Base-by-base conservation (phyloP, 768 basidiomycete species). In the Collybiopsis confluens region DNA sequence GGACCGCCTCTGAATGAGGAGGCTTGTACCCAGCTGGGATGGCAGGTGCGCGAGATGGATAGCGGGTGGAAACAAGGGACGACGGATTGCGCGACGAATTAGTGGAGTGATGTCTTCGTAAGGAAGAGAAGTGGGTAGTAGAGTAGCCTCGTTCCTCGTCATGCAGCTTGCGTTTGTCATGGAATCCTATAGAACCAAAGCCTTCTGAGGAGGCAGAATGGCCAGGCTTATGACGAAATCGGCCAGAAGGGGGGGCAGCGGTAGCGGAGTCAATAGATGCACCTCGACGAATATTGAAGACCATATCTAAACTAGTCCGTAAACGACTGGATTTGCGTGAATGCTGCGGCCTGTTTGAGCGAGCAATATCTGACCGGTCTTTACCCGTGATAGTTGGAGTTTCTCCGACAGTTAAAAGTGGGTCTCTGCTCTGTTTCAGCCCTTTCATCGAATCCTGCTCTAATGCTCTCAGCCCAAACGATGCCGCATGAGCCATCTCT, bases 341-440 rank as follows among this genome's bases (percentile, higher is more conserved):
- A 67, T 60, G 28, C 55, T 62, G 15, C 60, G 56, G 51, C n/a
- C 21, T 46, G n/a, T 13, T 30, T 10, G 30, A n/a, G 33, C 33
- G 30, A 33, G 27, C 13, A 38, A 18, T 48, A 27, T 36, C 43
- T 45, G 30, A 41, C 21, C 33, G 41, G 24, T 53, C 52, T 36
- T 35, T 53, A 3, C 23, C 43, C 18, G 36, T 42, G 52, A 44
- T 18, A 15, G 24, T 58, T 65, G n/a, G 62, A 48, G 61, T 56
- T 21, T 64, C 68, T n/a, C 74, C 69, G 37, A 82, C 68, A 6
- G 89, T 87, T 3, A 91, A 73, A 40, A 91, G 73, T 1, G 86
- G 86, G 57, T 91, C 90, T 27, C 85, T 79, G 63, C 88, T 89
- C 54, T 77, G 80, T 63, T 87, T 90, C 24, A 71, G 62, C 15